Evolutionary conservation across 768 basidiomycete species (phyloP).

Genomic region (Lyophyllum atratum): DNA sequence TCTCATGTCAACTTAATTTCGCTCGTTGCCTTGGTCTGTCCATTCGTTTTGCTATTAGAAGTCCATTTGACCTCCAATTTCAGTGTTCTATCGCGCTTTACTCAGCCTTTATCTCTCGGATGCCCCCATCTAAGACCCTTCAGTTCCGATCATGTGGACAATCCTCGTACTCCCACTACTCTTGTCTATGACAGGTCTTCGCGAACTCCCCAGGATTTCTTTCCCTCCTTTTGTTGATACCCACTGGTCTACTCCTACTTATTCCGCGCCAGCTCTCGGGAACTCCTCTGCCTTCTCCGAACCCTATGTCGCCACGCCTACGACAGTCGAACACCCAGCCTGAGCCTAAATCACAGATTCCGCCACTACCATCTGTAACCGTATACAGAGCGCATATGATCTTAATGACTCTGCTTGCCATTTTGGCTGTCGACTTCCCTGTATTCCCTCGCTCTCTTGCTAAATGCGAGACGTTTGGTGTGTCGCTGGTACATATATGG

Average conservation of each 20-base stretch:
- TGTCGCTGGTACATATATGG: slow-evolving; percentile 72
- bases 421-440: slow-evolving; percentile 94
- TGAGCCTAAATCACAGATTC: slow-evolving; percentile 21
- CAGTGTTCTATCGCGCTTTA: slow-evolving; percentile 78
- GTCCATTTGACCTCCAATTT: background rate
- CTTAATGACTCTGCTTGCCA: slow-evolving; percentile 86
- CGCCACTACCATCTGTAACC: slow-evolving; percentile 75
- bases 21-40: slow-evolving; percentile 33
- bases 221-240: slow-evolving; percentile 47
- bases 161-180: slow-evolving; percentile 78
- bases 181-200: slow-evolving; percentile 77
- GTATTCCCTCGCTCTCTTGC: slow-evolving; percentile 87
- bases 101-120: slow-evolving; percentile 54
- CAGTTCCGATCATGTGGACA: slow-evolving; percentile 56
- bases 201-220: slow-evolving; percentile 59
- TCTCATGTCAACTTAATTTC: slow-evolving; percentile 69
- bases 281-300: slow-evolving; percentile 52
- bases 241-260: slow-evolving; percentile 45
- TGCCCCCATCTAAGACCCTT: slow-evolving; percentile 36
- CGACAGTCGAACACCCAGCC: slow-evolving; percentile 7
- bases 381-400: slow-evolving; percentile 95
- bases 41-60: background rate
- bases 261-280: slow-evolving; percentile 43
- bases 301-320: slow-evolving; percentile 12
- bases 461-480: slow-evolving; percentile 94